These are phyloP conservation scores for Pyrus pyrifolia DNA, from an alignment of 306 rosid genomes.

Conservation along the genomic window DNA sequence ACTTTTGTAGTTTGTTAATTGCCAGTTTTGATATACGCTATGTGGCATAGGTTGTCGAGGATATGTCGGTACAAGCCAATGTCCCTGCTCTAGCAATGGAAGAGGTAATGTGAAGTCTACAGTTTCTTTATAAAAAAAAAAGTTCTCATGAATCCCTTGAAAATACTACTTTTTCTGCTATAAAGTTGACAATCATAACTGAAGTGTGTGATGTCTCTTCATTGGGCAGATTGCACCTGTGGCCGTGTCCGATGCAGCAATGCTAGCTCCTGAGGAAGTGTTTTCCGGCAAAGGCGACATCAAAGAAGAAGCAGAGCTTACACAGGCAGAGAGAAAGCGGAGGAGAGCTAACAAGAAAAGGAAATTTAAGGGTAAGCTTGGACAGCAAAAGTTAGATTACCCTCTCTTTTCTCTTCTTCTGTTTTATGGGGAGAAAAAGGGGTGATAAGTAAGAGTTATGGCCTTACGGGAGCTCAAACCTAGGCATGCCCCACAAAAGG, in stretches of 20 bases:
- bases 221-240: conserved; percentile 77
- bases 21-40: conserved; percentile 2
- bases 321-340: conserved; percentile 81
- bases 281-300: conserved; percentile 87
- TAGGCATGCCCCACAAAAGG: neutral
- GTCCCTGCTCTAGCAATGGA: conserved; percentile 98
- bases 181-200: conserved; percentile 10
- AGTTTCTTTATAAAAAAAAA: neutral
- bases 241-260: conserved; percentile 94
- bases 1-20: neutral
- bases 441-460: neutral
- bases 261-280: conserved; percentile 98
- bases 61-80: conserved; percentile 65
- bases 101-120: conserved; percentile 56
- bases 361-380: conserved; percentile 65
- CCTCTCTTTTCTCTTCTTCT: neutral
- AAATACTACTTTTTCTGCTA: neutral
- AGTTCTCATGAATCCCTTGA: neutral
- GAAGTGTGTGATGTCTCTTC: conserved; percentile 21
- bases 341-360: conserved; percentile 88
- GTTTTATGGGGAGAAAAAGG: neutral
- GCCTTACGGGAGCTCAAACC: neutral
- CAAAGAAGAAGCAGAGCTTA: conserved; percentile 84
- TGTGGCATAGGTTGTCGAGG: conserved; percentile 74
- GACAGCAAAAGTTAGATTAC: neutral